Conservation (phyloP, 75 land plant species). For the Sequoia sempervirens region DNA sequence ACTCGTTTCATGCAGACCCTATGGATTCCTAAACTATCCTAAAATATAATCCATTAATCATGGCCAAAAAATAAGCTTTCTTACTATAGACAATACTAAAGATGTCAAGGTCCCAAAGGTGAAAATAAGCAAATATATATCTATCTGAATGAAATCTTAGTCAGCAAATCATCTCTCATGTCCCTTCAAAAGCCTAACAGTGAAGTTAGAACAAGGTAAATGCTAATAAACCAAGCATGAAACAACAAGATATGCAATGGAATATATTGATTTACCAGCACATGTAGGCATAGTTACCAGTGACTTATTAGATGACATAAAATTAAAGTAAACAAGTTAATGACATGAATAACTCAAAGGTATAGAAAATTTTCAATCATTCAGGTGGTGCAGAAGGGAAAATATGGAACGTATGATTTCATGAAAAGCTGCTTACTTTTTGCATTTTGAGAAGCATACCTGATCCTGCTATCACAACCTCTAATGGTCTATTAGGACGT, state of each 20-base stretch:
- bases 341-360: neutral
- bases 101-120: neutral
- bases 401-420: neutral
- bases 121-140: neutral
- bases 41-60: neutral
- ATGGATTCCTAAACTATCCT: neutral
- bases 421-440: conserved; percentile 2
- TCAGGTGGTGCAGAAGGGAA: neutral
- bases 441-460: conserved; percentile 37
- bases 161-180: neutral
- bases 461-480: conserved; percentile 95
- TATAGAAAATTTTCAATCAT: neutral
- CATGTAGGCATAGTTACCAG: neutral
- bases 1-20: neutral
- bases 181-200: neutral
- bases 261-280: neutral
- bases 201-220: neutral
- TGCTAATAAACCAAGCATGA: neutral
- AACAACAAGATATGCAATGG: neutral
- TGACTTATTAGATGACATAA: neutral
- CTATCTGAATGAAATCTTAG: neutral
- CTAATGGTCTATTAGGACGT: conserved; percentile 68
- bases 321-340: neutral
- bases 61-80: neutral
- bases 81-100: neutral